Evolutionary conservation across 31 red algal genomes (phyloP), one percentile per base, ranked within the genome.

Genomic region (Asparagopsis taxiformis): DNA sequence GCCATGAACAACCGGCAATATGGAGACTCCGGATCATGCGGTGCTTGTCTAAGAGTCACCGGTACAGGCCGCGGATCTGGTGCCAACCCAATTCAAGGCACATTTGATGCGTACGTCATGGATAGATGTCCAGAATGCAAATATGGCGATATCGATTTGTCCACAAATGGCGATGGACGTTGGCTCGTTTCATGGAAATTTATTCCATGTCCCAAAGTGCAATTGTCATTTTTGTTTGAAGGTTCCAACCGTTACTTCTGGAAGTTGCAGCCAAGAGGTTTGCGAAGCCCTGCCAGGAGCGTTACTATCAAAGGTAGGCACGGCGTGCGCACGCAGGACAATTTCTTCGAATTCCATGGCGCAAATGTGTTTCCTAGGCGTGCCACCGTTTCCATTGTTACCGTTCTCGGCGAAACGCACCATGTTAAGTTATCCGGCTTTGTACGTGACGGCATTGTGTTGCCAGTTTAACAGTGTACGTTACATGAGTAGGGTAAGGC

Each of bases 71-170:
- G 30, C 22, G 69, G 69, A 6, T 58, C 69, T 2, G 69, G 69
- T 6, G 69, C 69, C 3, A 74, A 74, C 31, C 69, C 69, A 21
- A 74, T 74, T 28, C 35, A 32, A 21, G 69, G 52, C 69, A 52
- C 69, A 21, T 19, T 23, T 10, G 0, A 29, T 16, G 69, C 49
- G 0, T 74, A 58, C 32, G 50, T 74, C 1, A 55, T 55, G 46
- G 69, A 74, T 31, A 55, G 32, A 19, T 74, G 69, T 33, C 51
- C 51, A 31, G 28, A 25, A 9, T 74, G 69, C 21, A 15, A 22
- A 15, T 53, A 16, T 11, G 69, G 69, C 1, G 69, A 52, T 19
- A 53, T 74, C 25, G 69, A 74, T 31, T 28, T 74, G 3, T 21
- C 51, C 49, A 21, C 3, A 2, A 35, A 31, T 21, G 69, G 69